Base-by-base conservation (phyloP, 352 stramenopile genomes). In the Pythium dissimile region DNA sequence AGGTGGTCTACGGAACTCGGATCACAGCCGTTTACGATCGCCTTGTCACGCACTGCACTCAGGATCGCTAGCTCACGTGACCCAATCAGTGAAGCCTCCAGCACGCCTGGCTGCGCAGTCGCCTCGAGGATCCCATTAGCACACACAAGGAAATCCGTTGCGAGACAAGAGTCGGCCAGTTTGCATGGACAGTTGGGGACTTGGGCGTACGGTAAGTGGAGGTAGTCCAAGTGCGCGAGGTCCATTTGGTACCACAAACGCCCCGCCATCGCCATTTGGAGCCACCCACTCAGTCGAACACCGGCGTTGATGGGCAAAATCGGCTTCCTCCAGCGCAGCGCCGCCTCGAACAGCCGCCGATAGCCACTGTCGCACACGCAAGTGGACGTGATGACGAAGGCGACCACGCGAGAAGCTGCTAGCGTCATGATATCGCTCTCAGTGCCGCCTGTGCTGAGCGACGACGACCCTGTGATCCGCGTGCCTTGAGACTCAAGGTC, bases 181-280 rank as follows among this genome's bases (percentile, higher is more conserved):
- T 72, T 71, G 49, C 74, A 84, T 4, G 70, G 62, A 38, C 73
- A 80, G 8, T 66, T 63, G 2, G 65, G 60, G 8, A 86, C 67
- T 2, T 77, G 31, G 0, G 67, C 58, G 55, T 86, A 86, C 30
- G 62, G 60, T 2, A 64, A 70, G 18, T 67, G 49, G 15, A 84
- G 53, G 28, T 71, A 54, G 4, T 75, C 62, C 15, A 86, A 54
- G 31, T 61, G 42, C 10, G 52, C 50, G 6, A 59, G 44, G 20
- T 75, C 69, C 3, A 83, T 71, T 46, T 82, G 66, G 45, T 85
- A 85, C 75, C 75, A 85, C 5, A 86, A 68, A 5, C 71, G 59
- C n/a, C 75, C 75, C 6, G 71, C 72, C 68, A 83, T 78, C 1
- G 58, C 69, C n/a, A 83, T 35, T 13, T 61, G 58, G 7, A 85